Evolutionary conservation across 2,329 filamentous ascomycete species (phyloP).

Genomic region (Neofusicoccum ribis): DNA sequence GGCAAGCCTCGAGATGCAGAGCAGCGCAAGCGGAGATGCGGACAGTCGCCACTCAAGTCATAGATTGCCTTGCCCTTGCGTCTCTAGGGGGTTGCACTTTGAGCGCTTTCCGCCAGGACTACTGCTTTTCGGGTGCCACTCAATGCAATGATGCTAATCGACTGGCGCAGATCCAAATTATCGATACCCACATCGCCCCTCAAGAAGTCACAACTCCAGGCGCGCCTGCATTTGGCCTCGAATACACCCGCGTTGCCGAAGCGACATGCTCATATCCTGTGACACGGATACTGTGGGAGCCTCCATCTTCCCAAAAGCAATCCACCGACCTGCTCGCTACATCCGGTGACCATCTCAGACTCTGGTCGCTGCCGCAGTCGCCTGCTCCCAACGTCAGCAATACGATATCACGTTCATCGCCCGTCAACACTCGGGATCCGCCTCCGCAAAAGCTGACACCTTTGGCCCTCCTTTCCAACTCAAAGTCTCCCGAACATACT

Average conservation of each 20-base stretch:
- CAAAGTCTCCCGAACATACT: slow-evolving; percentile 97
- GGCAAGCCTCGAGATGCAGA: neutral
- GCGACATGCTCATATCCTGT: slow-evolving; percentile 98
- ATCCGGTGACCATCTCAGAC: slow-evolving; percentile 86
- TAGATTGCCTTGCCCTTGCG: slow-evolving; percentile 15
- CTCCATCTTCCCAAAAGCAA: slow-evolving; percentile 90
- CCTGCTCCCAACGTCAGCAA: slow-evolving; percentile 60
- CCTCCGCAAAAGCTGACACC: slow-evolving; percentile 83
- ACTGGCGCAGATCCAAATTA: slow-evolving; percentile 79
- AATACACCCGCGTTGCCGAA: slow-evolving; percentile 92
- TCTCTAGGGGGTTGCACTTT: too few relatives aligned
- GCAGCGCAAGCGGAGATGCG: slow-evolving; percentile 13
- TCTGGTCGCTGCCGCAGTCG: slow-evolving; percentile 80
- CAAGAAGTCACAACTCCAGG: slow-evolving; percentile 69
- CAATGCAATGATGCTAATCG: slow-evolving; percentile 5
- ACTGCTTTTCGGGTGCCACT: too few relatives aligned
- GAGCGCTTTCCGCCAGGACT: too few relatives aligned
- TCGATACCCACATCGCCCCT: slow-evolving; percentile 78
- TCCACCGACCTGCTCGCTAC: slow-evolving; percentile 93
- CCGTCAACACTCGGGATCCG: slow-evolving; percentile 59
- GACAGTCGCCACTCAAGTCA: slow-evolving; percentile 17
- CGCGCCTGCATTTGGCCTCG: slow-evolving; percentile 72
- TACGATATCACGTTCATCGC: slow-evolving; percentile 67
- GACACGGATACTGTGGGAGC: slow-evolving; percentile 92
- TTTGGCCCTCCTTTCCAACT: slow-evolving; percentile 90